Evolutionary conservation across 2,329 filamentous ascomycete species (phyloP).

Genomic region (Ceratocystis cacaofunesta): DNA sequence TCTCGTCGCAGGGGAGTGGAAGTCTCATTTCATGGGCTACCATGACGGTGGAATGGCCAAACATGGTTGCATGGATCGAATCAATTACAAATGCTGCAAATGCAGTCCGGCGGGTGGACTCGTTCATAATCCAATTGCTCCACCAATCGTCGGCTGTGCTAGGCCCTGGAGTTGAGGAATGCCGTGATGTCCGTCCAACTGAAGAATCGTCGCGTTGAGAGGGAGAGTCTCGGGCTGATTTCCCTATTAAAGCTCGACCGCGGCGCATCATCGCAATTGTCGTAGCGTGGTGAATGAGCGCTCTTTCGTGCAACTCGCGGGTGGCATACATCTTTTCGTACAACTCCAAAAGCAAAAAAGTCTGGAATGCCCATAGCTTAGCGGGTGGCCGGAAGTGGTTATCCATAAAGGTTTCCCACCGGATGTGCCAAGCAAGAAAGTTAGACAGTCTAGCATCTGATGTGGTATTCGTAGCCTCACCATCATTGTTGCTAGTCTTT

Average conservation of each 20-base stretch:
- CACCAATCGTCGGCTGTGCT: conserved; percentile 80
- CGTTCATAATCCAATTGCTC: conserved; percentile 90
- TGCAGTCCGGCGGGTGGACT: conserved; percentile 75
- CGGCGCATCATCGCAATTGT: conserved; percentile 90
- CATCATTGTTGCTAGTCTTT: conserved; percentile 57
- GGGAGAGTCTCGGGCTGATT: conserved; percentile 68
- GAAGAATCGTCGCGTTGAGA: conserved; percentile 48
- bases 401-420: conserved; percentile 93
- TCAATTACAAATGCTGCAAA: conserved; percentile 93
- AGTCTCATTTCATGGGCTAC: conserved; percentile 89
- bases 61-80: conserved; percentile 94
- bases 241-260: conserved; percentile 78
- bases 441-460: conserved; percentile 66
- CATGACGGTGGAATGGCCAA: conserved; percentile 93
- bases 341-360: conserved; percentile 71
- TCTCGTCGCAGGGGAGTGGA: conserved; percentile 81
- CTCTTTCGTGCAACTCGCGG: conserved; percentile 76
- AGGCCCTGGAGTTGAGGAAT: conserved; percentile 43
- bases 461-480: conserved; percentile 45
- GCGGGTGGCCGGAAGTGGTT: conserved; percentile 78
- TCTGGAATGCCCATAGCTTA: conserved; percentile 92
- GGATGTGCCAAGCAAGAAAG: conserved; percentile 82
- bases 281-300: conserved; percentile 92
- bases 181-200: conserved; percentile 36
- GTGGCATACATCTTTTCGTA: conserved; percentile 99